These are phyloP conservation scores for Fusarium sp. DNA, from an alignment of 2,329 filamentous ascomycete species.

Conservation along the genomic window DNA sequence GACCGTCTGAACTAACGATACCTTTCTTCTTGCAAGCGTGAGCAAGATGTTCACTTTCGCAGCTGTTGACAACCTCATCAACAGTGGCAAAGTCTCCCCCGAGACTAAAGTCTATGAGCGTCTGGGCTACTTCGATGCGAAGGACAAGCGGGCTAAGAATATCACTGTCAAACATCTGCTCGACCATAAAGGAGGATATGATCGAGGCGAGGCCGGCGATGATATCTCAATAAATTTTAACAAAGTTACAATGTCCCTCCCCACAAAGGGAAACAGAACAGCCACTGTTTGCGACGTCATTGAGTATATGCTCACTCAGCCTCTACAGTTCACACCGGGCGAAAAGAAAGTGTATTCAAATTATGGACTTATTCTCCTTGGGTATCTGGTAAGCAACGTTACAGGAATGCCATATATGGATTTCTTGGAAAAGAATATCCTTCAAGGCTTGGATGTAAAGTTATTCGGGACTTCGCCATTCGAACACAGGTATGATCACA, in stretches of 20 bases:
- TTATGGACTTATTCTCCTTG: constrained; percentile 28
- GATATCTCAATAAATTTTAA: constrained; percentile 23
- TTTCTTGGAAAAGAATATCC: constrained; percentile 28
- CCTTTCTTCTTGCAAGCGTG: constrained; percentile 29
- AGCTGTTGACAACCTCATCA: constrained; percentile 13
- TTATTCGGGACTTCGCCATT: constrained; percentile 11
- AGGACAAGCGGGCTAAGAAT: constrained; percentile 6
- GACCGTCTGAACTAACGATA: constrained; percentile 19
- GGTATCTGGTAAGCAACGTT: constrained; percentile 29
- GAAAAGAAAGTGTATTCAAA: constrained; percentile 25
- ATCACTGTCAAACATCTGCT: constrained; percentile 36
- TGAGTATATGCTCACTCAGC: constrained; percentile 24
- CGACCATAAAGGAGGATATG: constrained; percentile 24
- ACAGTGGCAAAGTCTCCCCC: background rate
- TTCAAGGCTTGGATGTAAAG: constrained; percentile 24
- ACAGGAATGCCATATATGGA: constrained; percentile 24
- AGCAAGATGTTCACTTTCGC: constrained; percentile 35
- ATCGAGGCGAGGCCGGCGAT: constrained; percentile 11
- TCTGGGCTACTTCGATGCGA: constrained; percentile 18
- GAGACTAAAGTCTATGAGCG: constrained; percentile 22
- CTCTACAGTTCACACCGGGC: constrained; percentile 26
- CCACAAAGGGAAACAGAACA: constrained; percentile 10
- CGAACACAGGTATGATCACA: constrained; percentile 14
- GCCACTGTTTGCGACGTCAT: constrained; percentile 33
- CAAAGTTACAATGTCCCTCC: constrained; percentile 13